A percentile compares a stretch with the other conserved stretches of the same genome.
Conservation (phyloP, 257 asterid genomes). For the Osmanthus fragrans region DNA sequence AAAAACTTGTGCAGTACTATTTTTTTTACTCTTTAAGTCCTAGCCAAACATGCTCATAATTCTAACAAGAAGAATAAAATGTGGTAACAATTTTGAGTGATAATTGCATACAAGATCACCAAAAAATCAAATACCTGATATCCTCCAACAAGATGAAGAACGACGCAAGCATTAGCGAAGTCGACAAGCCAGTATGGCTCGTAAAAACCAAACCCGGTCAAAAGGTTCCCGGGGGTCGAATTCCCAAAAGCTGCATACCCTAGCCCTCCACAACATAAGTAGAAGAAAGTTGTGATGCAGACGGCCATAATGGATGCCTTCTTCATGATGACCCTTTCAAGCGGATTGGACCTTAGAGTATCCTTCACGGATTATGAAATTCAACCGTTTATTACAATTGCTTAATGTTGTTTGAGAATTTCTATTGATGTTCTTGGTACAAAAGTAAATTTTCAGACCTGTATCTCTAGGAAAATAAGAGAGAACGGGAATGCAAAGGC, state of each 20-base stretch:
- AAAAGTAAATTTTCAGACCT: slow-evolving; percentile 36
- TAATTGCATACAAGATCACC: too few relatives aligned
- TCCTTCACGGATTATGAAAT: slow-evolving; percentile 45
- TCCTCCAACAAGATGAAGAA: slow-evolving; percentile 76
- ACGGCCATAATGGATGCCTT: slow-evolving; percentile 58
- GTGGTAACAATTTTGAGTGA: too few relatives aligned
- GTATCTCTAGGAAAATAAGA: slow-evolving; percentile 63
- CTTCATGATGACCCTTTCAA: slow-evolving; percentile 68
- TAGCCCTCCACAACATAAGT: slow-evolving; percentile 82
- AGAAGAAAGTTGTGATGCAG: slow-evolving; percentile 57
- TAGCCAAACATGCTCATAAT: too few relatives aligned
- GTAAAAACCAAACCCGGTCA: slow-evolving; percentile 79
- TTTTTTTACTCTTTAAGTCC: too few relatives aligned
- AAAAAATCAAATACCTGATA: slow-evolving; percentile 41
- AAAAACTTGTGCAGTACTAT: too few relatives aligned
- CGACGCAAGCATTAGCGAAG: slow-evolving; percentile 81
- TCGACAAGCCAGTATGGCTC: slow-evolving; percentile 84
- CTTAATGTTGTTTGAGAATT: too few relatives aligned
- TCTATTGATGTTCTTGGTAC: too few relatives aligned
- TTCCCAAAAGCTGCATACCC: slow-evolving; percentile 96
- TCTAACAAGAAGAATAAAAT: too few relatives aligned
- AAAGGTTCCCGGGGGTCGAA: slow-evolving; percentile 76
- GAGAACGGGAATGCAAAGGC: slow-evolving; percentile 79
- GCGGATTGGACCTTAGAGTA: slow-evolving; percentile 64
- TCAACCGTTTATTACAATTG: background rate